Percentiles rank a stretch among this genome's conserved stretches.
These are phyloP conservation scores for Echinochloa phyllopogon DNA, from an alignment of 176 grass and related monocot genomes.

Conservation along the genomic window DNA sequence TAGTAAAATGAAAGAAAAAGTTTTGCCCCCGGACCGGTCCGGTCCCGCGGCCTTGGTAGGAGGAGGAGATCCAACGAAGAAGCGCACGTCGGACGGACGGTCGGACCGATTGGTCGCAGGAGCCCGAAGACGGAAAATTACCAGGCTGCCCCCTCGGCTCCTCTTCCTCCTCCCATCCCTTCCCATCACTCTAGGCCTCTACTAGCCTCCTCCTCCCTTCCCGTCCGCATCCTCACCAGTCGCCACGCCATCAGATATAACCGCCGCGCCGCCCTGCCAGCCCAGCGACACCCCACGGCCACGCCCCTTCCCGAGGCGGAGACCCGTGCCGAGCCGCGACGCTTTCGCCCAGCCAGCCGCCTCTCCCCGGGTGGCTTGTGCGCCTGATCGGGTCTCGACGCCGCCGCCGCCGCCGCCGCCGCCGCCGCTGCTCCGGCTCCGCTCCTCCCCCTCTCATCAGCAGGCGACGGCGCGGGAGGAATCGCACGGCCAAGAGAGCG, in stretches of 20 bases:
- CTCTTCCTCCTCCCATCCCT: too few relatives aligned
- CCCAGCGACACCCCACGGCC: not conserved
- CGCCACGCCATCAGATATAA: not conserved
- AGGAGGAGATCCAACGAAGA: too few relatives aligned
- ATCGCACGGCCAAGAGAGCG: not conserved
- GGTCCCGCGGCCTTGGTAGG: too few relatives aligned
- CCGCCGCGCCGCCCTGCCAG: not conserved
- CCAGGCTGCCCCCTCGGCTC: too few relatives aligned
- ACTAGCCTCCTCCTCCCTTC: not conserved
- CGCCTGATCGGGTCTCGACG: not conserved
- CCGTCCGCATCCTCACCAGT: too few relatives aligned
- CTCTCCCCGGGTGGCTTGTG: not conserved
- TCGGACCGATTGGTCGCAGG: too few relatives aligned
- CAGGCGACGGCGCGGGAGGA: not conserved
- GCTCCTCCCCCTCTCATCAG: not conserved
- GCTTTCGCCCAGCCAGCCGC: not conserved
- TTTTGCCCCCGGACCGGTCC: too few relatives aligned
- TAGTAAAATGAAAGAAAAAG: too few relatives aligned
- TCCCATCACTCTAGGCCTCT: too few relatives aligned
- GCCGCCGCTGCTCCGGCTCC: not conserved
- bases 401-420: constrained; percentile 16
- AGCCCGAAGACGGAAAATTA: too few relatives aligned
- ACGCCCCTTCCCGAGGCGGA: not conserved
- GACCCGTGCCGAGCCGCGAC: not conserved
- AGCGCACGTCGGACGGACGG: too few relatives aligned